Evolutionary conservation across 2,329 filamentous ascomycete genomes (phyloP), one percentile per base, ranked within the genome.

Genomic region (Dactylellina cionopaga): DNA sequence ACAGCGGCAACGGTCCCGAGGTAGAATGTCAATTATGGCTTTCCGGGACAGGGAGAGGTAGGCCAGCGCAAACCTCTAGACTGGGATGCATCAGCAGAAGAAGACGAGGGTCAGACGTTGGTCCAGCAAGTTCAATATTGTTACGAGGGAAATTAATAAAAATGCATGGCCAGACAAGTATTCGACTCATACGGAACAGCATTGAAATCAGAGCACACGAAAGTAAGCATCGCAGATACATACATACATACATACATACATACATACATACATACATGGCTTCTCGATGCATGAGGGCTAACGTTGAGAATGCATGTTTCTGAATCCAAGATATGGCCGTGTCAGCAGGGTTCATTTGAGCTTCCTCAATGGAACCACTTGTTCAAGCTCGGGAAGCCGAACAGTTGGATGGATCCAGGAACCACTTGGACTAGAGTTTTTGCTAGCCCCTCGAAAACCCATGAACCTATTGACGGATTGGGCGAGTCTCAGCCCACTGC

Each of bases 281-380:
- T 35, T 35, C 35, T 13, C 35, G 35, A 4, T 5, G 11, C 5
- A 10, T 39, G 4, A 39, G 3, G 17, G 17, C 3, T 13, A 39
- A 13, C 35, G 15, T 39, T 9, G 6, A n/a, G 13, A 15, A n/a
- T 11, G 35, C 11, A 4, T 5, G 35, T 15, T 5, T 9, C 39
- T 27, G 15, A 7, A 35, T 46, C 10, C 4, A 25, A 37, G 47
- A 39, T 56, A 47, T 44, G 22, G 60, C 49, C 29, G 60, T 49
- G 33, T 58, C 24, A 2, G 62, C 25, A 66, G 52, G 41, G 31
- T 17, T 39, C 13, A 37, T 49, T 52, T 19, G 13, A 25, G n/a
- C 35, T 15, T 60, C n/a, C 29, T 49, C 29, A 64, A 64, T 64
- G 49, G 47, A 51, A 64, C 47, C 59, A 63, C 59, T 37, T 63